Evolutionary conservation across 169 alveolate genomes (phyloP), one percentile per base, ranked within the genome.

Genomic region (Perkinsus marinus): DNA sequence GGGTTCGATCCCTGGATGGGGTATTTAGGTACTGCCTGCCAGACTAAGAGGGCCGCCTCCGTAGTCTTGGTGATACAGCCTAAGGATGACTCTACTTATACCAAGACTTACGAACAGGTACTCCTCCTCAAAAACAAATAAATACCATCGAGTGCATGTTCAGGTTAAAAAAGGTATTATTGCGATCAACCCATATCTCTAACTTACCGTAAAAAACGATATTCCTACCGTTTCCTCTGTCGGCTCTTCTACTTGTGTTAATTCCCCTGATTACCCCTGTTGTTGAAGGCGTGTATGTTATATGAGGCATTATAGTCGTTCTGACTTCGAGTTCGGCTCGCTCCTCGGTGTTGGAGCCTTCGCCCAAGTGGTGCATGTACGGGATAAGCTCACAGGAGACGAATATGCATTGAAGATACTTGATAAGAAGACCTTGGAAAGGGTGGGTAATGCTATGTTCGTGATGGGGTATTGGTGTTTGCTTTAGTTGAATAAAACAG

Each of bases 21-120:
- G 26, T 57, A 19, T 57, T 57, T 30, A 57, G 79, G 79, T 57
- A 19, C 79, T 43, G 97, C 98, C 43, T 97, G 99, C 93, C 96
- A 97, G 92, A 97, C 99, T 41, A 98, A 98, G 94, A 95, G 99
- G 93, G 99, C 99, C 26, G 98, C 99, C 39, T 96, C 98, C 43
- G 98, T 97, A 68, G 96, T 98, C 39, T 95, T 98, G 94, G 94
- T 97, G 37, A 93, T 92, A 26, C 93, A 94, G 68, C 98, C 98
- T 26, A 90, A 92, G 68, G 79, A 93, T 19, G 94, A 95, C 89
- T 57, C 79, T 57, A 57, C 79, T 26, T 57, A 57, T 30, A 57
- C 79, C 34, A 57, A 57, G 79, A 68, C 92, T 57, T 39, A n/a
- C 91, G 89, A 79, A 30, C 79, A 57, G 79, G 79, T 57, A 30